A percentile compares a stretch with the other conserved stretches of the same genome.
Evolutionary conservation across 2,329 filamentous ascomycete genomes (phyloP).

Genomic region (Ascochyta viciae-villosae): DNA sequence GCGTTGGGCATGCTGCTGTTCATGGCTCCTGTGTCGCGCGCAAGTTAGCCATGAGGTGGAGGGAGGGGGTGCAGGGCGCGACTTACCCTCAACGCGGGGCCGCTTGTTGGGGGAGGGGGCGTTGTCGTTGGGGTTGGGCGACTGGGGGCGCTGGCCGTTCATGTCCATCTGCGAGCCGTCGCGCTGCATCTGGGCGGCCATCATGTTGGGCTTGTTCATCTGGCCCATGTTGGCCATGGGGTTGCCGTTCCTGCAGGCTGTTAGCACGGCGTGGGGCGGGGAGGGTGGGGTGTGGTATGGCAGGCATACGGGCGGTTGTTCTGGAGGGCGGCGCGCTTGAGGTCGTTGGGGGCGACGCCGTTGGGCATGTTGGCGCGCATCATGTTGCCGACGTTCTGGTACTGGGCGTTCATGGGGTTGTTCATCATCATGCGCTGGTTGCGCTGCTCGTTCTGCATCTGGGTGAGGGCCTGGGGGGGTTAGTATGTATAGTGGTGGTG

Average conservation of each 20-base stretch:
- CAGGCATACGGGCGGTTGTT: constrained; percentile 74
- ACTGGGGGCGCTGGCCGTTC: constrained; percentile 77
- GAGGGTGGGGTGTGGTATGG: not conserved
- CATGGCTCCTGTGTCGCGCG: constrained; percentile 74
- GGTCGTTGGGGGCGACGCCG: constrained; percentile 66
- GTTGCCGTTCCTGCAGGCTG: constrained; percentile 32
- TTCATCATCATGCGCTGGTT: constrained; percentile 78
- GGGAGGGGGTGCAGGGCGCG: constrained; percentile 60
- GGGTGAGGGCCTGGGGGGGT: constrained; percentile 66
- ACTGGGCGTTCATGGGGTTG: constrained; percentile 56
- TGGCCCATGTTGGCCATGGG: constrained; percentile 73
- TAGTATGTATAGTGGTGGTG: constrained; percentile 3
- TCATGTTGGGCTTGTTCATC: constrained; percentile 60
- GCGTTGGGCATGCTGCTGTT: constrained; percentile 75
- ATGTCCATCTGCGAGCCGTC: constrained; percentile 88
- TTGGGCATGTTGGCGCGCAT: constrained; percentile 69
- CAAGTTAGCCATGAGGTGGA: constrained; percentile 58
- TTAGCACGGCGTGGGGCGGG: constrained; percentile 16
- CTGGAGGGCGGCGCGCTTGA: constrained; percentile 78
- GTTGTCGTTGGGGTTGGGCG: constrained; percentile 83
- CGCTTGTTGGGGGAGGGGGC: constrained; percentile 92
- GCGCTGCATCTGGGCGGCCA: constrained; percentile 80
- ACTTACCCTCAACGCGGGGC: constrained; percentile 76
- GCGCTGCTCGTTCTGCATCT: constrained; percentile 69
- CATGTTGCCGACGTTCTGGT: constrained; percentile 60